Conservation (phyloP, 164 flowering plant genomes). For the Vitis amurensis region DNA sequence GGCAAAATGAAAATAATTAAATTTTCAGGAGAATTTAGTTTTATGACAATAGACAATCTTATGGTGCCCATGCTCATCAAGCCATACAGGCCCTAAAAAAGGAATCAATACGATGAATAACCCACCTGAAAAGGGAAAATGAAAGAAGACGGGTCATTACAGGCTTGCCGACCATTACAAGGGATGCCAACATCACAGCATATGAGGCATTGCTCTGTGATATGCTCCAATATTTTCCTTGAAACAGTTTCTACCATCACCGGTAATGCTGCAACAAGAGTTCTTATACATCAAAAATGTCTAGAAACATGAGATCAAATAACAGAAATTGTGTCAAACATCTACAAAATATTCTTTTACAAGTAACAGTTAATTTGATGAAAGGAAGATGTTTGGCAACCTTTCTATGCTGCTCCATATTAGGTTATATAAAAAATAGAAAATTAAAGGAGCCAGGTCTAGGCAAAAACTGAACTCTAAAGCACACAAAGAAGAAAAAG, state of each 20-base stretch:
- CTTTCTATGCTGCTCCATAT: too few relatives aligned
- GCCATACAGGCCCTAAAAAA: too few relatives aligned
- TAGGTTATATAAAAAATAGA: too few relatives aligned
- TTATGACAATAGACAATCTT: too few relatives aligned
- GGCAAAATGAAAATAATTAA: background rate
- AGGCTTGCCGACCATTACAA: slow-evolving; percentile 82
- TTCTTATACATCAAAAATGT: background rate
- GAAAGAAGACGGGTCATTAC: slow-evolving; percentile 80
- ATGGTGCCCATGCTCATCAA: too few relatives aligned
- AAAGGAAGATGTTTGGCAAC: background rate
- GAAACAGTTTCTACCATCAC: slow-evolving; percentile 72
- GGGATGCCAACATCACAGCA: slow-evolving; percentile 91
- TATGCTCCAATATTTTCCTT: slow-evolving; percentile 76
- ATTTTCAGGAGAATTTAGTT: background rate
- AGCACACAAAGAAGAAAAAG: background rate
- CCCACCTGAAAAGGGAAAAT: slow-evolving; percentile 95
- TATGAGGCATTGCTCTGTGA: slow-evolving; percentile 83
- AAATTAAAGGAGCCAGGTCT: too few relatives aligned
- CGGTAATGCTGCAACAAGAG: slow-evolving; percentile 64
- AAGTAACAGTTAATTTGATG: background rate
- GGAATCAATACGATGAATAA: background rate
- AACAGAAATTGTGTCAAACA: too few relatives aligned
- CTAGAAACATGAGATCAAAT: background rate
- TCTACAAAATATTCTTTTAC: background rate
- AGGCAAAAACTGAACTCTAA: background rate